phyloP scores from a whole-genome alignment of 805 yeast species.

The Ascoidea asiatica region DNA sequence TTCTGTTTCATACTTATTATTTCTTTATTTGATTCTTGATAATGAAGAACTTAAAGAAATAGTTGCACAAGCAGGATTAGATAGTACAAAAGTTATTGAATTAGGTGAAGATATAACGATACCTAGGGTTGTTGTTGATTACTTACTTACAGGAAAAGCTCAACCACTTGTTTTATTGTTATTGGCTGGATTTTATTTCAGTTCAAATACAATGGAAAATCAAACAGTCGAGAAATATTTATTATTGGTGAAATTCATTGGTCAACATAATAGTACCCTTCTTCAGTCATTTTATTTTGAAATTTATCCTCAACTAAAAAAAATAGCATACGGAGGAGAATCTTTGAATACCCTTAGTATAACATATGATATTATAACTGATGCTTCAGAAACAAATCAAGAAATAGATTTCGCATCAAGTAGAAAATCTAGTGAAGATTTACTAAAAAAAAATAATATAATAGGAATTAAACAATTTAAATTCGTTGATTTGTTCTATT shows the following conservation, averaged over 20 bases:
- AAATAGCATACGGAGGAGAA: not conserved
- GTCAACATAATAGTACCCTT: not conserved
- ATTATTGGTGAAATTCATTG: constrained; percentile 3
- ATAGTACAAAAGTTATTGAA: not conserved
- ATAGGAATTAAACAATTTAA: not conserved
- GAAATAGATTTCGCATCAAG: not conserved
- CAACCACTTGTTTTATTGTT: constrained; percentile 1
- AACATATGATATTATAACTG: not conserved
- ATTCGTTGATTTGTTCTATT: too few species aligned
- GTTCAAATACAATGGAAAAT: not conserved
- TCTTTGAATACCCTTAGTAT: not conserved
- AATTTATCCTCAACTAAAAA: not conserved
- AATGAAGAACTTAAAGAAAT: not conserved
- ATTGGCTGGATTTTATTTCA: not conserved
- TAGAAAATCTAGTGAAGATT: not conserved
- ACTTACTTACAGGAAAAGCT: constrained; percentile 1
- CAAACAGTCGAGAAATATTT: constrained; percentile 1
- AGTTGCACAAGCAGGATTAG: not conserved
- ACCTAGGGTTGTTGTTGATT: constrained; percentile 1
- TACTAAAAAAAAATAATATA: not conserved
- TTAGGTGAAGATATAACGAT: constrained; percentile 1
- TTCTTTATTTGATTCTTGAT: not conserved
- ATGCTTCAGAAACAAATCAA: not conserved
- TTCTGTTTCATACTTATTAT: not conserved
- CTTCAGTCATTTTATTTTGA: not conserved